phyloP scores from a whole-genome alignment of 768 basidiomycete species.

The Cystobasidium tubakii region DNA sequence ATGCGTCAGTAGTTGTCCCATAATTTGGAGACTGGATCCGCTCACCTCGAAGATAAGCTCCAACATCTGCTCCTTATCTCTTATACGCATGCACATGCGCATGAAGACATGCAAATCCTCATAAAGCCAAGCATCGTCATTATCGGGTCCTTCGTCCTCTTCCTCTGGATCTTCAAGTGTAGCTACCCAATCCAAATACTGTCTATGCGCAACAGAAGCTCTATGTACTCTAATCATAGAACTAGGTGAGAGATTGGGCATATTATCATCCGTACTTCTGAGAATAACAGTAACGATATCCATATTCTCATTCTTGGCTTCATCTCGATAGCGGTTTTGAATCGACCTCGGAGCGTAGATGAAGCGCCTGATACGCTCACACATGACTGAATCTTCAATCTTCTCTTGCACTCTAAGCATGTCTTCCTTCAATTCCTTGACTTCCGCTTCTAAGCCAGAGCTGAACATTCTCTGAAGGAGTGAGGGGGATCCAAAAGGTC shows the following conservation, averaged over 20 bases:
- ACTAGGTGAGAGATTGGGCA: constrained; percentile 5
- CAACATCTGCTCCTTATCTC: constrained; percentile 86
- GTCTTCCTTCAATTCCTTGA: constrained; percentile 73
- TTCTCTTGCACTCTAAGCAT: constrained; percentile 81
- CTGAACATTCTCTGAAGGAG: constrained; percentile 95
- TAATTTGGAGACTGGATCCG: constrained; percentile 1
- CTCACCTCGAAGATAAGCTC: constrained; percentile 87
- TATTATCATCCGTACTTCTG: constrained; percentile 53
- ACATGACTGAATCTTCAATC: constrained; percentile 78
- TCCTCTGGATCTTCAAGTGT: constrained; percentile 71
- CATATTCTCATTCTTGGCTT: constrained; percentile 71
- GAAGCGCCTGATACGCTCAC: constrained; percentile 78
- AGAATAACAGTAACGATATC: constrained; percentile 74
- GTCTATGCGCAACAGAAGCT: constrained; percentile 68
- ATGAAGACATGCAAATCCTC: constrained; percentile 81
- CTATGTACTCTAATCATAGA: constrained; percentile 58
- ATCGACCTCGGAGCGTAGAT: constrained; percentile 82
- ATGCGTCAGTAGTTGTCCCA: not conserved
- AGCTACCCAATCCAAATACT: constrained; percentile 63
- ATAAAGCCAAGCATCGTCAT: constrained; percentile 93
- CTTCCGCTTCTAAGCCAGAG: constrained; percentile 82
- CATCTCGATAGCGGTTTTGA: constrained; percentile 70
- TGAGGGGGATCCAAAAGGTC: constrained; percentile 90
- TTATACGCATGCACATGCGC: constrained; percentile 67
- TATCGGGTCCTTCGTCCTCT: constrained; percentile 79